Conservation (phyloP, 2,329 filamentous ascomycete genomes). For the Apiospora malaysiana region DNA sequence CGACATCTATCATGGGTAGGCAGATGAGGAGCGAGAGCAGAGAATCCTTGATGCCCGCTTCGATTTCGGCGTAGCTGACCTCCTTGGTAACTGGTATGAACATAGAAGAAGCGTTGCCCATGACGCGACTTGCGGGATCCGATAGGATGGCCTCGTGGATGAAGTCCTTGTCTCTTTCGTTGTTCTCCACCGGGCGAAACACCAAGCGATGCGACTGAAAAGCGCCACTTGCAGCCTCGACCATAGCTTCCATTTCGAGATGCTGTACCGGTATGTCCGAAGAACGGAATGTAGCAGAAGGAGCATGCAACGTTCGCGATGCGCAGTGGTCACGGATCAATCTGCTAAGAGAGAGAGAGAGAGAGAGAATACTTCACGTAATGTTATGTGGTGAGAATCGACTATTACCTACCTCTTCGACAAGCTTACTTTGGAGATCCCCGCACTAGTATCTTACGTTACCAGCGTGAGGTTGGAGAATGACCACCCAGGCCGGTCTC, state of each 20-base stretch:
- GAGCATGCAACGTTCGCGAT: background rate
- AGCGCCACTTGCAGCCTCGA: slow-evolving; percentile 25
- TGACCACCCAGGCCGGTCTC: too few species aligned
- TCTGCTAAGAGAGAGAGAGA: background rate
- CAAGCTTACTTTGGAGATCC: background rate
- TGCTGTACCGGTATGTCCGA: background rate
- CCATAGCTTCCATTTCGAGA: slow-evolving; percentile 27
- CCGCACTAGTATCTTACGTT: background rate
- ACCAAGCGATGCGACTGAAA: slow-evolving; percentile 35
- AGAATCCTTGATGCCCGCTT: slow-evolving; percentile 22
- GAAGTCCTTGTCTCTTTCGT: slow-evolving; percentile 30
- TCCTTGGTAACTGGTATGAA: slow-evolving; percentile 27
- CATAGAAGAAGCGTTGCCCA: slow-evolving; percentile 15
- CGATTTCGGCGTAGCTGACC: slow-evolving; percentile 25
- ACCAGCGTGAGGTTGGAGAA: background rate
- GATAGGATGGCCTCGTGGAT: slow-evolving; percentile 27
- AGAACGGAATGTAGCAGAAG: background rate
- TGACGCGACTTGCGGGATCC: slow-evolving; percentile 20
- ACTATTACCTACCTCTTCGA: too few species aligned
- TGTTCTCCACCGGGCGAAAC: slow-evolving; percentile 35
- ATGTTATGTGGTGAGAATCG: too few species aligned
- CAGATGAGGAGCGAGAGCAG: slow-evolving; percentile 33
- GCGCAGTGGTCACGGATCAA: background rate
- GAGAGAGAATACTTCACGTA: background rate
- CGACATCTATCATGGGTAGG: slow-evolving; percentile 17